Conservation (phyloP, 352 stramenopile species). For the Blastocystis sp. region DNA sequence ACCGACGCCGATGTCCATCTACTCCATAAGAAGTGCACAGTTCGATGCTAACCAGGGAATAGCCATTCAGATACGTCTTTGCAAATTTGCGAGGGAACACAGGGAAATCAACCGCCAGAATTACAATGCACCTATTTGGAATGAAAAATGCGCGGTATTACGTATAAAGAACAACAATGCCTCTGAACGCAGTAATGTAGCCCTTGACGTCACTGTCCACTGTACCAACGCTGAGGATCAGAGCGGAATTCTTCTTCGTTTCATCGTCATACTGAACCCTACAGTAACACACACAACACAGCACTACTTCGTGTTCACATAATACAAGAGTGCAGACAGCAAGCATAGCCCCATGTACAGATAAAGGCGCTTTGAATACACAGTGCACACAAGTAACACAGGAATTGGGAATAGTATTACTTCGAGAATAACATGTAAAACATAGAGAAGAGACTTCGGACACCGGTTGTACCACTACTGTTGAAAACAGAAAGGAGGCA, state of each 20-base stretch:
- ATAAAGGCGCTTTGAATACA: background rate
- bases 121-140: constrained; percentile 75
- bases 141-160: background rate
- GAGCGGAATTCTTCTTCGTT: constrained; percentile 28
- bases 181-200: constrained; percentile 32
- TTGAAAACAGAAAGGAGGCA: background rate
- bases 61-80: constrained; percentile 82
- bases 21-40: background rate
- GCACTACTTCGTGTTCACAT: constrained; percentile 10
- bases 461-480: background rate
- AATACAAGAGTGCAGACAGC: background rate
- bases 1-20: constrained; percentile 83
- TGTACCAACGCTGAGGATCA: constrained; percentile 5
- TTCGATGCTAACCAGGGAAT: constrained; percentile 74
- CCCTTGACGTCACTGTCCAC: constrained; percentile 24
- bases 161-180: constrained; percentile 49
- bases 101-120: constrained; percentile 81
- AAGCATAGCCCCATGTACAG: background rate
- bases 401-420: constrained; percentile 12
- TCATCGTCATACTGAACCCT: constrained; percentile 27
- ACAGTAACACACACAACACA: background rate
- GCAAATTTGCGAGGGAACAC: constrained; percentile 81
- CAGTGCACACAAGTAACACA: constrained; percentile 14
- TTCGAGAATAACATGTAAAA: constrained; percentile 26
- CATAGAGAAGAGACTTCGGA: background rate